Base-by-base conservation (phyloP, 768 basidiomycete genomes). In the Goffeauzyma gilvescens region DNA sequence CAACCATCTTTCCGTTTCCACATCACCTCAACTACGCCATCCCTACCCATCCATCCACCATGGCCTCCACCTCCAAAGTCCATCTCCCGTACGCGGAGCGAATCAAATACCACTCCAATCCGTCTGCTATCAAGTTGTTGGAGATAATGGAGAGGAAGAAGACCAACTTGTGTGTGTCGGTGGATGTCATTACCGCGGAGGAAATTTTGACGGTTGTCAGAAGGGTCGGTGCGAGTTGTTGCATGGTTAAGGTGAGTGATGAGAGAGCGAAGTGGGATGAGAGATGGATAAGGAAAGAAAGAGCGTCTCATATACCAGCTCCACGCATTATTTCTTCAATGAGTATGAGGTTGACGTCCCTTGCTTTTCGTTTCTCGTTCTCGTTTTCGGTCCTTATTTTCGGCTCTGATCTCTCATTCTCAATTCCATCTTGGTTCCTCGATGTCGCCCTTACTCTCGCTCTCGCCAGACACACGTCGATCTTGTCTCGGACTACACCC, bases 91-190 rank as follows among this genome's bases (percentile, higher is more conserved):
- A 64, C 24, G 38, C 49, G 32, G 52, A 45, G 12, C 53, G 63
- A 13, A 48, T 55, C 26, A 40, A 49, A 12, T 46, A 48, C 13
- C 60, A 63, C 39, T 27, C 48, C 51, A 93, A 90, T 59, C 74
- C 79, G 4, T 76, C 86, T 6, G 86, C 87, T 0, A 77, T 70
- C 55, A 65, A 73, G 3, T 72, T 95, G 7, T 72, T 96, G 15
- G 72, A 75, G 58, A 76, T 77, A 4, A 84, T 95, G 65, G 81
- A 76, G 50, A 71, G 78, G 46, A 98, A 98, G 63, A 70, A 76
- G 55, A 73, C 82, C 7, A 98, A 98, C 61, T 76, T 98, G 13
- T 85, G 86, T 30, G 83, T 98, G 46, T 87, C 84, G 54, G 85
- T 96, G 21, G 93, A 98, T 68, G 86, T 96, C 30, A 81, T 83